A percentile compares a stretch with the other conserved stretches of the same genome.
phyloP scores from a whole-genome alignment of 768 basidiomycete genomes.

The Leccinum boreale region DNA sequence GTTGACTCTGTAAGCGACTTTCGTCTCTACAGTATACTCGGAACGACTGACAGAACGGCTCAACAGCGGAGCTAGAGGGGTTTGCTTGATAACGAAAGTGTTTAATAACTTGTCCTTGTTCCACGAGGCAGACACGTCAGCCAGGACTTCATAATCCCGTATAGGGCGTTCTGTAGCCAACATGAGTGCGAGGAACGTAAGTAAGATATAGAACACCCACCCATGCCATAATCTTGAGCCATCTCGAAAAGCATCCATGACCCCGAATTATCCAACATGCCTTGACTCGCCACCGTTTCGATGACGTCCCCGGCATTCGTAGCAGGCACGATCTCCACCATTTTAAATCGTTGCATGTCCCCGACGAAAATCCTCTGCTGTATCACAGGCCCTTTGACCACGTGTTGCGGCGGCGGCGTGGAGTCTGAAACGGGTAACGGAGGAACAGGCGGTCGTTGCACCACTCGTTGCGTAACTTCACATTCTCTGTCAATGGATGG shows the following conservation, averaged over 20 bases:
- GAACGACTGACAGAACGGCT: conserved; percentile 51
- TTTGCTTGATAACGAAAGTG: conserved; percentile 74
- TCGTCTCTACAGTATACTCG: conserved; percentile 25
- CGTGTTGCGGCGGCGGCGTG: conserved; percentile 33
- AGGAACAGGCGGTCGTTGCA: conserved; percentile 37
- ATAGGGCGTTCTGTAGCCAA: conserved; percentile 75
- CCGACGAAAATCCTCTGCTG: conserved; percentile 79
- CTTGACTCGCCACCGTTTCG: conserved; percentile 59
- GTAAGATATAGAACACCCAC: conserved; percentile 40
- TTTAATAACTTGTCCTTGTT: conserved; percentile 80
- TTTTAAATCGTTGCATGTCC: conserved; percentile 71
- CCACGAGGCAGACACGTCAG: conserved; percentile 83
- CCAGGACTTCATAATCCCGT: conserved; percentile 79
- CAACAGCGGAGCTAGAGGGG: conserved; percentile 58
- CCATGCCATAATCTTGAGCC: conserved; percentile 90
- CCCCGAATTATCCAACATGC: conserved; percentile 59
- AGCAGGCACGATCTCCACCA: conserved; percentile 61
- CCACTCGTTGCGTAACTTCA: conserved; percentile 22
- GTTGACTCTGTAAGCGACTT: conserved; percentile 41
- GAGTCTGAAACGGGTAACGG: conserved; percentile 35
- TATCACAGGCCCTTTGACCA: conserved; percentile 31
- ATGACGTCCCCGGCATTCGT: conserved; percentile 78
- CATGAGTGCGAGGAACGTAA: conserved; percentile 5
- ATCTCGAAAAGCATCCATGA: conserved; percentile 92
- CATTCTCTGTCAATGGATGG: conserved; percentile 22